These are phyloP conservation scores for Danielozyma ontarioensis DNA, from an alignment of 805 yeast genomes.

Conservation along the genomic window DNA sequence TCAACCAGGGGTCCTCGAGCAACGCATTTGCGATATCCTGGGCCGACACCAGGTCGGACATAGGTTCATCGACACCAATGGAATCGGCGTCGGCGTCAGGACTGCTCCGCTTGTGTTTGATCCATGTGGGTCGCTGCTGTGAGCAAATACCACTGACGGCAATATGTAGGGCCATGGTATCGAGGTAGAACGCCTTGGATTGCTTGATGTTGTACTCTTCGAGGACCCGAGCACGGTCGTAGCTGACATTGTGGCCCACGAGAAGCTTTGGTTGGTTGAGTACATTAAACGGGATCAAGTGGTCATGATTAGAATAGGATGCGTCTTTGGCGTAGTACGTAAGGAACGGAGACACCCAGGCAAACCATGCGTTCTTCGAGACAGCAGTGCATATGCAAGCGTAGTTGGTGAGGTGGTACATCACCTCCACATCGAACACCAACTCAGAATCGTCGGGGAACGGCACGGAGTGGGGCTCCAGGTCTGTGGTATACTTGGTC, in stretches of 20 bases:
- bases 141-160: conserved; percentile 92
- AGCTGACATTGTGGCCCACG: conserved; percentile 87
- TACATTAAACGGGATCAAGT: conserved; percentile 72
- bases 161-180: conserved; percentile 89
- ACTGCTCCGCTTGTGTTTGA: conserved; percentile 45
- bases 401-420: conserved; percentile 69
- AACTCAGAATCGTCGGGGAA: conserved; percentile 69
- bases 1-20: conserved; percentile 80
- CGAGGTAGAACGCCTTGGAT: conserved; percentile 75
- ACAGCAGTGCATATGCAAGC: conserved; percentile 81
- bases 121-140: conserved; percentile 78
- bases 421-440: conserved; percentile 85
- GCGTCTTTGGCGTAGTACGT: conserved; percentile 43
- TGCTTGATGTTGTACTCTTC: conserved; percentile 75
- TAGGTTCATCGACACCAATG: conserved; percentile 11
- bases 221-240: conserved; percentile 77
- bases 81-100: conserved; percentile 9
- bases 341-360: conserved; percentile 89
- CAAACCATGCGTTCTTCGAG: conserved; percentile 79
- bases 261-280: conserved; percentile 47
- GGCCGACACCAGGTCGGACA: conserved; percentile 8
- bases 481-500: conserved; percentile 62
- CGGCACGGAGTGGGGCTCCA: conserved; percentile 50
- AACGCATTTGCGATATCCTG: conserved; percentile 23
- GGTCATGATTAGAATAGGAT: conserved; percentile 39